Conservation (phyloP, 2,329 filamentous ascomycete species). For the Beauveria rudraprayagi region DNA sequence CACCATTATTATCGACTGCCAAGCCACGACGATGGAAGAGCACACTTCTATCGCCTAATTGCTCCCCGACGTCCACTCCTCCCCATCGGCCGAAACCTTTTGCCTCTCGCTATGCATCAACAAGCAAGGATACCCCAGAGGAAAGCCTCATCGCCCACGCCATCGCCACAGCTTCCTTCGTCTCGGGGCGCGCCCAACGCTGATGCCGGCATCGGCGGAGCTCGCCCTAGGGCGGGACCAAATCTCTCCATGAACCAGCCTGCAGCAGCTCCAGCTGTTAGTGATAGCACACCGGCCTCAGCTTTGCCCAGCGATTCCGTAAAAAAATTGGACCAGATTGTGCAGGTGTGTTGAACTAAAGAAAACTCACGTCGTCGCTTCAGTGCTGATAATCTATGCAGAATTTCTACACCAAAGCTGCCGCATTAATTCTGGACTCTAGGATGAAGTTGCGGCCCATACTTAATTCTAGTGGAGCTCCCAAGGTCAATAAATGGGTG, state of each 20-base stretch:
- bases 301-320: constrained; percentile 57
- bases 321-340: constrained; percentile 84
- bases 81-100: neutral
- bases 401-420: constrained; percentile 89
- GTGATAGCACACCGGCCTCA: constrained; percentile 32
- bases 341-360: constrained; percentile 54
- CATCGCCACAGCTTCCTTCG: constrained; percentile 63
- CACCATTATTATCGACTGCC: neutral
- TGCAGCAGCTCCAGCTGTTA: constrained; percentile 38
- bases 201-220: constrained; percentile 20
- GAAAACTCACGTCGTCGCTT: neutral
- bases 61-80: neutral
- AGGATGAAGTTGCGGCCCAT: constrained; percentile 60
- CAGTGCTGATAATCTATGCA: constrained; percentile 28
- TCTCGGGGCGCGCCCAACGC: constrained; percentile 22
- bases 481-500: constrained; percentile 83
- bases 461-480: constrained; percentile 29
- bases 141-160: constrained; percentile 59
- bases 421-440: constrained; percentile 74
- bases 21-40: constrained; percentile 10
- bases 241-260: constrained; percentile 33
- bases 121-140: constrained; percentile 69
- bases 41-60: neutral
- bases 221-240: constrained; percentile 36
- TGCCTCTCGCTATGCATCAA: constrained; percentile 64